phyloP scores from a whole-genome alignment of 176 grass and related monocot genomes.

The Coix lacrymajobi region DNA sequence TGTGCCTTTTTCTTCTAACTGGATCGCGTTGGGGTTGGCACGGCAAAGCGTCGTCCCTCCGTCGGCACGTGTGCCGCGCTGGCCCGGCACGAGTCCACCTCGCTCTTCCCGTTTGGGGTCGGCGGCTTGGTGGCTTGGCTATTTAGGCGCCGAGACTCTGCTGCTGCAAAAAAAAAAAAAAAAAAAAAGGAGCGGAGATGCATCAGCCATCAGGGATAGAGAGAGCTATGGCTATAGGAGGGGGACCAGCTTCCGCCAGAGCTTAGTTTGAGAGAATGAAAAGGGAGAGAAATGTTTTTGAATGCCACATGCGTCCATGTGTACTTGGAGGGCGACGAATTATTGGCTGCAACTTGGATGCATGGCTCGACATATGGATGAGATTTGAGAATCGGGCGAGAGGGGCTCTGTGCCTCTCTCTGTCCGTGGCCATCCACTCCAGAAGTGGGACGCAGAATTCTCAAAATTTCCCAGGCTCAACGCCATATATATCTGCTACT shows the following conservation, averaged over 20 bases:
- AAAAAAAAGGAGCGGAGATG: too few species aligned
- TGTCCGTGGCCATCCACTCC: neutral
- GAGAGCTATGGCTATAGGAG: too few species aligned
- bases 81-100: conserved; percentile 1
- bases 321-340: conserved; percentile 33
- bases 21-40: neutral
- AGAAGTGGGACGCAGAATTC: neutral
- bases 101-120: neutral
- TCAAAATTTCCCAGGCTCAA: neutral
- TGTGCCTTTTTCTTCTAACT: neutral
- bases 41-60: neutral
- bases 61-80: conserved; percentile 7
- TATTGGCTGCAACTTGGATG: conserved; percentile 38
- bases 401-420: neutral
- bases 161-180: too few species aligned
- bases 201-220: neutral
- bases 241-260: neutral
- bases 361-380: neutral
- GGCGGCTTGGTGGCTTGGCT: neutral
- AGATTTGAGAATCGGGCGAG: conserved; percentile 13
- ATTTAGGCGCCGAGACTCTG: too few species aligned
- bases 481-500: too few species aligned
- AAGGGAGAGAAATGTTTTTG: conserved; percentile 33
- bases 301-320: conserved; percentile 46
- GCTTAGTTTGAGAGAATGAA: neutral